Evolutionary conservation across 179 eudicot species (phyloP).

Genomic region (Nepenthes alata): DNA sequence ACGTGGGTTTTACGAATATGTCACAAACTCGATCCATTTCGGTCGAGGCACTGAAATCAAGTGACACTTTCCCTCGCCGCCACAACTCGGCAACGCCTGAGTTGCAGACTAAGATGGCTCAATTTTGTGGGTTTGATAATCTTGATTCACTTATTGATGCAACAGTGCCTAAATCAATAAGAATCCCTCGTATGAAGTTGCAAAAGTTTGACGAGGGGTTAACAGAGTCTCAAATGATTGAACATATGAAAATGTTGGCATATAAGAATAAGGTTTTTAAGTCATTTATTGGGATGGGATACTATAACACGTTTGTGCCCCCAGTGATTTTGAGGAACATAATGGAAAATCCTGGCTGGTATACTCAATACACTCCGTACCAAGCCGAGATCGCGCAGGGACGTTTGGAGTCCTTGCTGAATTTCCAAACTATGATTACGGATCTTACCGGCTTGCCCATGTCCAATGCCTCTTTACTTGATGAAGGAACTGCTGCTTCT

Average conservation of each 20-base stretch:
- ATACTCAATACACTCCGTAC: constrained; percentile 90
- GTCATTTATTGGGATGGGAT: constrained; percentile 96
- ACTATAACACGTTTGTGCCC: constrained; percentile 74
- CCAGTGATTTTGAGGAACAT: constrained; percentile 80
- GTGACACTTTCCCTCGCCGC: constrained; percentile 79
- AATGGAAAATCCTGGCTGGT: constrained; percentile 94
- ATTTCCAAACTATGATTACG: constrained; percentile 77
- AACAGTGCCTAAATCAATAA: constrained; percentile 77
- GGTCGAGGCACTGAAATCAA: constrained; percentile 58
- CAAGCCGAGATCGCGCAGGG: constrained; percentile 97
- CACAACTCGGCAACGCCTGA: constrained; percentile 85
- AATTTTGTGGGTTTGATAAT: constrained; percentile 46
- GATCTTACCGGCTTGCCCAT: constrained; percentile 88
- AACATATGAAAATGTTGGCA: constrained; percentile 69
- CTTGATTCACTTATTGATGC: constrained; percentile 63
- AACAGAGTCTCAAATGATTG: constrained; percentile 77
- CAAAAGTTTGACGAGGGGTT: constrained; percentile 66
- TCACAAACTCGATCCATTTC: constrained; percentile 48
- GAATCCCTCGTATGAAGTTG: constrained; percentile 45
- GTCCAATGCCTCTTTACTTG: constrained; percentile 88
- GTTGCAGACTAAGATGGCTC: constrained; percentile 57
- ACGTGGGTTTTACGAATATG: constrained; percentile 15
- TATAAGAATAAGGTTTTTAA: constrained; percentile 67
- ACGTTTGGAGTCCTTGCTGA: constrained; percentile 68
- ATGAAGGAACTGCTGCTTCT: constrained; percentile 94